phyloP scores from a whole-genome alignment of 2,329 filamentous ascomycete species.

The Anisogramma anomala region DNA sequence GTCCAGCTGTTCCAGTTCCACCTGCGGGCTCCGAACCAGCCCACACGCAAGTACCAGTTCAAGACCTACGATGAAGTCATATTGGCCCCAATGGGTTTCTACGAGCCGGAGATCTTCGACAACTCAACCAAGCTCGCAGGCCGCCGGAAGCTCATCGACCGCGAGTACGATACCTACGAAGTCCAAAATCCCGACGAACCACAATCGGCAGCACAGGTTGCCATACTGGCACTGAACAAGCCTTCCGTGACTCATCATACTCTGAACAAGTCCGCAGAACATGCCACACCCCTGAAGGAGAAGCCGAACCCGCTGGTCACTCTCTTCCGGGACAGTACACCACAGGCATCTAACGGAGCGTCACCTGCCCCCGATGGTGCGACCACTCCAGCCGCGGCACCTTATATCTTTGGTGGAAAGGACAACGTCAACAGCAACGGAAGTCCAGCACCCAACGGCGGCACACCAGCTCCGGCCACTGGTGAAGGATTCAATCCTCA shows the following conservation, averaged over 20 bases:
- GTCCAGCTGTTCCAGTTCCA: constrained; percentile 87
- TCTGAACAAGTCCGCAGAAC: constrained; percentile 33
- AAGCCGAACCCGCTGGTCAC: constrained; percentile 57
- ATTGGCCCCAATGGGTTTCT: constrained; percentile 89
- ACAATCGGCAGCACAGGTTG: constrained; percentile 69
- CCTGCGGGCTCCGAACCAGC: constrained; percentile 73
- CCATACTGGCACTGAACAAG: constrained; percentile 47
- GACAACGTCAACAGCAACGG: constrained; percentile 33
- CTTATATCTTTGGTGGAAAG: constrained; percentile 42
- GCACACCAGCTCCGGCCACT: constrained; percentile 28
- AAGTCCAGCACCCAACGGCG: constrained; percentile 43
- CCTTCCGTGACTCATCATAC: constrained; percentile 36
- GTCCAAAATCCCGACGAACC: constrained; percentile 80
- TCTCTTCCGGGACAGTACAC: constrained; percentile 61
- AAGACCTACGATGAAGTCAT: constrained; percentile 96
- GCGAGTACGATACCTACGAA: constrained; percentile 90
- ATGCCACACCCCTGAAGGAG: constrained; percentile 51
- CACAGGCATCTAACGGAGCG: constrained; percentile 73
- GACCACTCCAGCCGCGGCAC: constrained; percentile 52
- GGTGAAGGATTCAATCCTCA: constrained; percentile 29
- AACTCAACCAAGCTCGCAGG: constrained; percentile 67
- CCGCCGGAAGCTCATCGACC: constrained; percentile 69
- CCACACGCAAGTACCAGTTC: constrained; percentile 87
- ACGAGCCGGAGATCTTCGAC: constrained; percentile 79
- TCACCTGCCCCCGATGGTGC: constrained; percentile 74